Evolutionary conservation across 2,329 filamentous ascomycete genomes (phyloP).

Genomic region (Chaetomiaceae sp.): DNA sequence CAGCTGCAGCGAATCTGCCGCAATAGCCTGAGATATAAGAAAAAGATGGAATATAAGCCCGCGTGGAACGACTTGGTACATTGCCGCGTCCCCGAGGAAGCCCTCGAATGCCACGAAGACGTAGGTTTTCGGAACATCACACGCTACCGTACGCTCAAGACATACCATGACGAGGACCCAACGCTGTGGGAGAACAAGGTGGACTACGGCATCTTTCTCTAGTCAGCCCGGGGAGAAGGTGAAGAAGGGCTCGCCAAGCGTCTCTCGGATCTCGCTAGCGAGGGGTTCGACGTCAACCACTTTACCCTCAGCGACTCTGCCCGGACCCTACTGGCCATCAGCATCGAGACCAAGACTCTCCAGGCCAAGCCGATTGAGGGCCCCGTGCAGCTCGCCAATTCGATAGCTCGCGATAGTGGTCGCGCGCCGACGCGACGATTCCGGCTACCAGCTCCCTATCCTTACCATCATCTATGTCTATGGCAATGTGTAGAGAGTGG

Average conservation of each 20-base stretch:
- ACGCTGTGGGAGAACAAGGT: slow-evolving; percentile 5
- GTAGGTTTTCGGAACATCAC: slow-evolving; percentile 7
- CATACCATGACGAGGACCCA: slow-evolving; percentile 7
- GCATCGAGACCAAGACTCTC: slow-evolving; percentile 10
- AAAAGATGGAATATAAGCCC: slow-evolving; percentile 4
- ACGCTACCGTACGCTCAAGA: slow-evolving; percentile 8
- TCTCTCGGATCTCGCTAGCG: slow-evolving; percentile 6
- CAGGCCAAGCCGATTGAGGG: slow-evolving; percentile 2
- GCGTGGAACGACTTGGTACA: slow-evolving; percentile 11
- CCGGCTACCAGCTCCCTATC: neutral
- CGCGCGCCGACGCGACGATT: slow-evolving; percentile 1
- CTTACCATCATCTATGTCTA: slow-evolving; percentile 7
- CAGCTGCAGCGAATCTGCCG: slow-evolving; percentile 5
- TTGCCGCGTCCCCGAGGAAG: slow-evolving; percentile 6
- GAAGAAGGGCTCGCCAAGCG: slow-evolving; percentile 1
- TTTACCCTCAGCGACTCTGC: slow-evolving; percentile 7
- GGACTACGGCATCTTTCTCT: slow-evolving; percentile 10
- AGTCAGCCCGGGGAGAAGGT: neutral
- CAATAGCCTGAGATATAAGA: slow-evolving; percentile 1
- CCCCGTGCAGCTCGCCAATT: slow-evolving; percentile 8
- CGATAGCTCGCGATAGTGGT: slow-evolving; percentile 5
- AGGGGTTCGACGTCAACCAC: slow-evolving; percentile 3
- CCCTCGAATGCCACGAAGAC: slow-evolving; percentile 2
- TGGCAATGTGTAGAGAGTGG: slow-evolving; percentile 5
- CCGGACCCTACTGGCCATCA: slow-evolving; percentile 6